Evolutionary conservation across 306 rosid genomes (phyloP).

Genomic region (Casuarina glauca): DNA sequence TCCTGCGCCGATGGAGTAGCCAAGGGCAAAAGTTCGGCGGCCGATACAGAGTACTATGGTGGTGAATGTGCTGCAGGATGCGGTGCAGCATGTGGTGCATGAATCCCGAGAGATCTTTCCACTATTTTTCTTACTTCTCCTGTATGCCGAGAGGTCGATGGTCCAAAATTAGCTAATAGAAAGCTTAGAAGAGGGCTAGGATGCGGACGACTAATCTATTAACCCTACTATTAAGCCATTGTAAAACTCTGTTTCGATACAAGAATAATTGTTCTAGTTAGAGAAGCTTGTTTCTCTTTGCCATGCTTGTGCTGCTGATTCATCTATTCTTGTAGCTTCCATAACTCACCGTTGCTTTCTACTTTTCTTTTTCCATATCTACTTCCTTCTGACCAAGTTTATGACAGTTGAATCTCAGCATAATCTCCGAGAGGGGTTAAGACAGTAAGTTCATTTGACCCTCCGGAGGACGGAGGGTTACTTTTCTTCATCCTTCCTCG

Average conservation of each 20-base stretch:
- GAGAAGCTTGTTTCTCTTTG: slow-evolving; percentile 9
- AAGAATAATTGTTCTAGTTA: slow-evolving; percentile 18
- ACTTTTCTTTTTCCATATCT: neutral
- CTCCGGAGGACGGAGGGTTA: too few relatives aligned
- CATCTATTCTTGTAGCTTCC: neutral
- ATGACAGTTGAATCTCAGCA: neutral
- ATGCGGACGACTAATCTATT: slow-evolving; percentile 18
- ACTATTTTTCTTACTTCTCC: slow-evolving; percentile 18
- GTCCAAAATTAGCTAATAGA: neutral
- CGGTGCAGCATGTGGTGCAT: slow-evolving; percentile 70
- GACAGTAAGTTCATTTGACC: neutral
- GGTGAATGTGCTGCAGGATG: slow-evolving; percentile 64
- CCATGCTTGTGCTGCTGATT: neutral
- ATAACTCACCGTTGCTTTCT: neutral
- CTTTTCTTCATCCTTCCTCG: too few relatives aligned
- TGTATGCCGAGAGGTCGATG: slow-evolving; percentile 1
- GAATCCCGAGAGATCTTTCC: neutral
- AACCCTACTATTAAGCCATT: neutral
- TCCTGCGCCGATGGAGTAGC: slow-evolving; percentile 62
- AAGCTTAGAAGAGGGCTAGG: slow-evolving; percentile 9
- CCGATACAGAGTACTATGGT: slow-evolving; percentile 48
- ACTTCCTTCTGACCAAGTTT: neutral
- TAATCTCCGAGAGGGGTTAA: neutral
- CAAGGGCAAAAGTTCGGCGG: slow-evolving; percentile 46
- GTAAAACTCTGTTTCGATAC: slow-evolving; percentile 4